Evolutionary conservation across 1,139 yeast species (phyloP), one percentile per base, ranked within the genome.

Genomic region (Neolecta irregularis): DNA sequence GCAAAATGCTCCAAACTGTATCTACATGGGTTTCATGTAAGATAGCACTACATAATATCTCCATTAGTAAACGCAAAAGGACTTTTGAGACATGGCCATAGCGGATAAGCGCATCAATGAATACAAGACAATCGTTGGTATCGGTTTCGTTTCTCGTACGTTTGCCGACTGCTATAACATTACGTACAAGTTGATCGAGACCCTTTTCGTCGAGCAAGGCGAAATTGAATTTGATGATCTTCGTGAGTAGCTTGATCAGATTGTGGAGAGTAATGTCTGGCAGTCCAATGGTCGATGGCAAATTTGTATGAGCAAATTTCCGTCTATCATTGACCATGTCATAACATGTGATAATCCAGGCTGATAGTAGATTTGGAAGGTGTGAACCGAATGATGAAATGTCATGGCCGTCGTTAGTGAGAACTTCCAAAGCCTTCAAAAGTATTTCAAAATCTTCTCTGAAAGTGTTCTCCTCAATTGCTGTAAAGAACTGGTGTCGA

Each of bases 381-480:
- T 23, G 23, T 5, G 31, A 24, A 6, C 36, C 41, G 15, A 41
- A 28, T 4, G 37, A 35, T 5, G 43, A 31, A 32, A 75, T 56
- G 37, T 73, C 72, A 30, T 65, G 58, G 0, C 91, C 92, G 41
- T 69, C 61, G 26, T 64, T 62, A 0, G 92, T 72, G 32, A 80
- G 58, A 0, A 54, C 50, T 24, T 54, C 53, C 29, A 80, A 51
- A 3, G 77, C 74, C 9, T 52, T 48, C 11, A 79, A 49, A 36
- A 73, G 71, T 12, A 67, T 48, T 32, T 67, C 72, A 45, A 73
- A 65, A 51, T 77, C 92, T 40, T 55, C 59, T 5, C 57, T 48
- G 26, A 57, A 56, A 22, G 77, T 65, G 43, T 60, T 65, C n/a
- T 55, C 52, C 21, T 68, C 55, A 1, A 79, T 65, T 39, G 74